Evolutionary conservation across 305 asterid species (phyloP).

Genomic region (Euphrasia arctica): DNA sequence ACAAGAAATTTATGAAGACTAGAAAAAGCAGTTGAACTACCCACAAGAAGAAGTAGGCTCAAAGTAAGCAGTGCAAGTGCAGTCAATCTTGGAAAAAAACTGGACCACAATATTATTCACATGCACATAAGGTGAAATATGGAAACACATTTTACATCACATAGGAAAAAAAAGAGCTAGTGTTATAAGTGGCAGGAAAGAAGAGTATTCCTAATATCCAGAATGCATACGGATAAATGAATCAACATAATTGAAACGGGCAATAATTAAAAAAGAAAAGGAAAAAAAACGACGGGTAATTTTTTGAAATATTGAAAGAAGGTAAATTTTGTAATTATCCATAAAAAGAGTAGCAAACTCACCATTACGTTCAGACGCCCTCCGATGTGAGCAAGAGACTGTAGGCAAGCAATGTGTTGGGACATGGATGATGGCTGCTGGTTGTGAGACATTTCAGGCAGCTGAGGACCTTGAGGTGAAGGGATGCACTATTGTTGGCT

Average conservation of each 20-base stretch:
- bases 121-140: too few species aligned
- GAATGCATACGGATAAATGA: too few species aligned
- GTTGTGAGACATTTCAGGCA: slow-evolving; percentile 72
- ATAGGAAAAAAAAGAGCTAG: neutral
- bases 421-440: slow-evolving; percentile 58
- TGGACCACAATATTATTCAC: slow-evolving; percentile 2
- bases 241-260: too few species aligned
- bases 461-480: slow-evolving; percentile 38
- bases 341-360: slow-evolving; percentile 23
- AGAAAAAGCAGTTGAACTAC: neutral
- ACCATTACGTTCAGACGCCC: slow-evolving; percentile 78
- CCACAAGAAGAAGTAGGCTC: neutral
- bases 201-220: neutral
- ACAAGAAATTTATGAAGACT: neutral
- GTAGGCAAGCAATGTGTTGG: slow-evolving; percentile 72
- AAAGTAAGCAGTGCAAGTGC: neutral
- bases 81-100: neutral
- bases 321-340: too few species aligned
- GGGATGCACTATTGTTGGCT: slow-evolving; percentile 74
- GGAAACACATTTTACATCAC: neutral
- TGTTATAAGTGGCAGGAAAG: neutral
- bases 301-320: too few species aligned
- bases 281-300: too few species aligned
- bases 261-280: too few species aligned
- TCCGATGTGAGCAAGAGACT: slow-evolving; percentile 68